Conservation (phyloP, 2,329 filamentous ascomycete genomes). For the Alternaria infectoria region DNA sequence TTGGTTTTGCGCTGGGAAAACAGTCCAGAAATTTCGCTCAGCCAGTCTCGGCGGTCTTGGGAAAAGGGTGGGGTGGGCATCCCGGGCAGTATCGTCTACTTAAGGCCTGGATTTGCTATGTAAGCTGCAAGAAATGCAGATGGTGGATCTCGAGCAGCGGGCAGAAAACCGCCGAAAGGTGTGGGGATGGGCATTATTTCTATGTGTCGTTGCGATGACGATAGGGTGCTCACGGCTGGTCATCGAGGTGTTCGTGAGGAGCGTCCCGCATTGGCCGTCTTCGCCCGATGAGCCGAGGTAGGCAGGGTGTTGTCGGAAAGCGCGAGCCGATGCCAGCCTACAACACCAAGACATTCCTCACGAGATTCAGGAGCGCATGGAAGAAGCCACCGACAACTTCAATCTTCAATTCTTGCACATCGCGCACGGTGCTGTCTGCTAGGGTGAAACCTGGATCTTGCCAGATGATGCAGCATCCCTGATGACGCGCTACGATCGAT, state of each 20-base stretch:
- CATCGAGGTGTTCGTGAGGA: constrained; percentile 66
- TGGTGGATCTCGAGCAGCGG: constrained; percentile 10
- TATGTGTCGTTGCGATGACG: constrained; percentile 59
- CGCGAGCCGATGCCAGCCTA: constrained; percentile 14
- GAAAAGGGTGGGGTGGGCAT: constrained; percentile 48
- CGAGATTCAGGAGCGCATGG: not conserved
- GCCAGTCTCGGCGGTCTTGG: constrained; percentile 44
- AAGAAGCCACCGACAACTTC: not conserved
- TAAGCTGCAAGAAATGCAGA: constrained; percentile 9
- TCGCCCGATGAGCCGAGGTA: constrained; percentile 28
- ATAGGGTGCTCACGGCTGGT: constrained; percentile 64
- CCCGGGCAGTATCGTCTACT: constrained; percentile 3
- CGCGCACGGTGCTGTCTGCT: not conserved
- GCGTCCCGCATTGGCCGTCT: constrained; percentile 68
- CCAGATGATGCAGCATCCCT: not conserved
- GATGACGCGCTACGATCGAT: not conserved
- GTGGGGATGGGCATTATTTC: constrained; percentile 25
- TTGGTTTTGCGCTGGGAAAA: constrained; percentile 29
- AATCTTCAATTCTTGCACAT: not conserved
- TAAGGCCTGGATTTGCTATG: not conserved
- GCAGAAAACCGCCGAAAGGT: constrained; percentile 17
- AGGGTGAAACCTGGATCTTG: not conserved
- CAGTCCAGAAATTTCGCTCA: constrained; percentile 39
- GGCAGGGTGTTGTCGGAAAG: constrained; percentile 13
- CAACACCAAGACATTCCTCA: constrained; percentile 12